Percentiles rank a stretch among this genome's conserved stretches.
These are phyloP conservation scores for Blastocladiella emersonii DNA, from an alignment of 371 early-diverging fungal genomes.

Conservation along the genomic window DNA sequence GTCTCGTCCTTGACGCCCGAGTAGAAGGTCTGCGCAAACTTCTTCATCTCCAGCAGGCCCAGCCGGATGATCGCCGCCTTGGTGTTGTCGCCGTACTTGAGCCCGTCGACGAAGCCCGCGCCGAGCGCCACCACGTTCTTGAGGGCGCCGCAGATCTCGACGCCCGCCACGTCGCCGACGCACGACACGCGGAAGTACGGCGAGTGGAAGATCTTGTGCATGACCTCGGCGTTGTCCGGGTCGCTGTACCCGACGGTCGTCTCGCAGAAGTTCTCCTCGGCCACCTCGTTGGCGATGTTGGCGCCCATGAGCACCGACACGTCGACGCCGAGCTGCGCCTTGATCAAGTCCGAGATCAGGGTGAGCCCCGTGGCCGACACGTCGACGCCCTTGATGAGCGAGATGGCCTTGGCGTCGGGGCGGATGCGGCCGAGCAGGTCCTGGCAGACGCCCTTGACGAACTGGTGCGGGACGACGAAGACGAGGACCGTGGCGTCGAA, in stretches of 20 bases:
- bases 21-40: conserved; percentile 72
- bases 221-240: conserved; percentile 53
- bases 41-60: conserved; percentile 92
- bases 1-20: conserved; percentile 65
- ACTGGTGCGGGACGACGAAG: conserved; percentile 96
- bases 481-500: conserved; percentile 75
- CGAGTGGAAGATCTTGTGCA: conserved; percentile 71
- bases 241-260: conserved; percentile 78
- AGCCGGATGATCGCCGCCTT: conserved; percentile 91
- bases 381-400: conserved; percentile 90
- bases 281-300: conserved; percentile 97
- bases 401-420: conserved; percentile 69
- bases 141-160: conserved; percentile 95
- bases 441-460: conserved; percentile 69
- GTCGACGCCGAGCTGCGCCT: conserved; percentile 54
- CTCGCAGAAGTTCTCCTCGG: conserved; percentile 86
- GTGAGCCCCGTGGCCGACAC: conserved; percentile 55
- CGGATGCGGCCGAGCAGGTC: conserved; percentile 54
- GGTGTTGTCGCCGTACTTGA: conserved; percentile 76
- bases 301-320: conserved; percentile 92
- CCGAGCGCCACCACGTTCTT: conserved; percentile 98
- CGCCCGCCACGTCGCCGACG: conserved; percentile 74
- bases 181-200: conserved; percentile 72
- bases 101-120: conserved; percentile 91
- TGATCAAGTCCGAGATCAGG: conserved; percentile 78